These are phyloP conservation scores for Rhodotorula sp. DNA, from an alignment of 1,284 basidiomycete species.

Conservation along the genomic window DNA sequence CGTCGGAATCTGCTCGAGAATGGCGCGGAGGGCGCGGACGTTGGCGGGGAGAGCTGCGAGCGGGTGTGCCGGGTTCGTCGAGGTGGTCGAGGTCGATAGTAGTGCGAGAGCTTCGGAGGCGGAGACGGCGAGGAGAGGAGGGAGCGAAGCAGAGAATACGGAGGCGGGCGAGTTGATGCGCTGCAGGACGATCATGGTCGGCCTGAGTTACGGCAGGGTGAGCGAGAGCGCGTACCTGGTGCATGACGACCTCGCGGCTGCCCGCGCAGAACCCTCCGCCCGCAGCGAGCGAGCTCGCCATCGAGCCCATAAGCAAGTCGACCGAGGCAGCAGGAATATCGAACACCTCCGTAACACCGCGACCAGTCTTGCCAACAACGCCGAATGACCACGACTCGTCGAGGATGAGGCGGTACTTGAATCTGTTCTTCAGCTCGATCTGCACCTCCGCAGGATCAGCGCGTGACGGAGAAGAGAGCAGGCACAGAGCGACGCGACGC, in stretches of 20 bases:
- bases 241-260: conserved; percentile 76
- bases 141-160: conserved; percentile 95
- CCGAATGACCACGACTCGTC: conserved; percentile 96
- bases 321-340: conserved; percentile 69
- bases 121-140: conserved; percentile 82
- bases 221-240: conserved; percentile 63
- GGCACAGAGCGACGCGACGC: conserved; percentile 51
- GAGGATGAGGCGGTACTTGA: conserved; percentile 92
- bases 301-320: conserved; percentile 69
- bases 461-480: accelerated
- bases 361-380: conserved; percentile 85
- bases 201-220: background rate
- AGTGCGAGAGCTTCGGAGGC: conserved; percentile 65
- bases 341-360: conserved; percentile 90
- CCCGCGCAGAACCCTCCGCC: conserved; percentile 96
- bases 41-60: conserved; percentile 78
- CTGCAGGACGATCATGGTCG: conserved; percentile 52
- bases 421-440: conserved; percentile 91
- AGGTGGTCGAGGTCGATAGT: conserved; percentile 33
- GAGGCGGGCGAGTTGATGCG: conserved; percentile 96
- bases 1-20: conserved; percentile 74
- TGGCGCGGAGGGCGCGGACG: conserved; percentile 68
- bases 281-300: conserved; percentile 80
- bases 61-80: conserved; percentile 41
- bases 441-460: conserved; percentile 47